A percentile compares a stretch with the other conserved stretches of the same genome.
These are phyloP conservation scores for Rhynchosporium agropyri DNA, from an alignment of 2,329 filamentous ascomycete genomes.

Conservation along the genomic window DNA sequence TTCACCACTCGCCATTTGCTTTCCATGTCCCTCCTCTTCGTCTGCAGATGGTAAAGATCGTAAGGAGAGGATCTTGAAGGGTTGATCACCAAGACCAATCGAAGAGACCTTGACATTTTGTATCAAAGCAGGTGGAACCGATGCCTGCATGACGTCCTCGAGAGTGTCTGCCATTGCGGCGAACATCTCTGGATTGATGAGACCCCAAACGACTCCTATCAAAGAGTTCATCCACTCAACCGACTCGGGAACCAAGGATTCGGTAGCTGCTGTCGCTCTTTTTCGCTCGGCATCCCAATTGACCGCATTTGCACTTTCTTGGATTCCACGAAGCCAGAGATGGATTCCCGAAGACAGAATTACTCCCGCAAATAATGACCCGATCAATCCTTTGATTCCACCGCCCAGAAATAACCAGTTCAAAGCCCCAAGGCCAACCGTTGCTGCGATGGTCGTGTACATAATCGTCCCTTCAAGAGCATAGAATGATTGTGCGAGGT, in stretches of 20 bases:
- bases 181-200: slow-evolving; percentile 34
- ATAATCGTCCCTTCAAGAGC: slow-evolving; percentile 27
- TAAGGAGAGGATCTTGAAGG: slow-evolving; percentile 30
- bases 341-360: slow-evolving; percentile 32
- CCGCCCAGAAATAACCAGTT: slow-evolving; percentile 29
- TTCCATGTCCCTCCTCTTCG: slow-evolving; percentile 21
- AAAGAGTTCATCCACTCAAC: slow-evolving; percentile 34
- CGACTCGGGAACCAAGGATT: slow-evolving; percentile 30
- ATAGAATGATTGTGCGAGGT: slow-evolving; percentile 28
- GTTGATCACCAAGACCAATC: slow-evolving; percentile 30
- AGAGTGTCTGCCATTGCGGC: slow-evolving; percentile 32
- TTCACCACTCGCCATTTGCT: slow-evolving; percentile 17
- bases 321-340: slow-evolving; percentile 31
- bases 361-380: slow-evolving; percentile 25
- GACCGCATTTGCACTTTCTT: slow-evolving; percentile 31
- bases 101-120: slow-evolving; percentile 31
- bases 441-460: slow-evolving; percentile 24
- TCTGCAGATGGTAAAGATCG: slow-evolving; percentile 30
- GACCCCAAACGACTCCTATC: slow-evolving; percentile 28
- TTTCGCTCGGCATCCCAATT: slow-evolving; percentile 32
- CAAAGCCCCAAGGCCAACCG: slow-evolving; percentile 24
- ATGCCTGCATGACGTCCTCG: slow-evolving; percentile 35
- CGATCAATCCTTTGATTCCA: slow-evolving; percentile 26
- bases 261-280: slow-evolving; percentile 28
- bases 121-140: slow-evolving; percentile 29